These are phyloP conservation scores for Alternaria atra DNA, from an alignment of 2,329 filamentous ascomycete species.

Conservation along the genomic window DNA sequence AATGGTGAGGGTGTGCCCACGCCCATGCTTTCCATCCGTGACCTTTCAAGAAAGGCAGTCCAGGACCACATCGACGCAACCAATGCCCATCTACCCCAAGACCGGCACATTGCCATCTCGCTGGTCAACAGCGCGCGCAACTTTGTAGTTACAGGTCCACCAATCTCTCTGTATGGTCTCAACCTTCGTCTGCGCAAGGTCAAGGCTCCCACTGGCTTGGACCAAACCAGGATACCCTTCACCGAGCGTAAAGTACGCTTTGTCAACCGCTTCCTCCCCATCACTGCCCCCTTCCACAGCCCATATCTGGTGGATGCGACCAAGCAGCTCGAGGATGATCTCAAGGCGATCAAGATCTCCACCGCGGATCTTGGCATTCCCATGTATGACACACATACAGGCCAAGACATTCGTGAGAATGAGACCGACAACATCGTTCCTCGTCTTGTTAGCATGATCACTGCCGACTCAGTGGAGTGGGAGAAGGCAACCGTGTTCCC, in stretches of 20 bases:
- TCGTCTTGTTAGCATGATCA: slow-evolving; percentile 88
- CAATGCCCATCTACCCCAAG: slow-evolving; percentile 92
- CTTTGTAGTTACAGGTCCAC: slow-evolving; percentile 94
- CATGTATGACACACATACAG: slow-evolving; percentile 82
- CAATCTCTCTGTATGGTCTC: slow-evolving; percentile 93
- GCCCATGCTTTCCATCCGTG: slow-evolving; percentile 97
- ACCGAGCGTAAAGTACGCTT: slow-evolving; percentile 97
- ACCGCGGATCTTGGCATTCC: slow-evolving; percentile 79
- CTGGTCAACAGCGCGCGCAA: slow-evolving; percentile 97
- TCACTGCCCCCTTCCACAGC: slow-evolving; percentile 98
- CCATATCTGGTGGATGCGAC: slow-evolving; percentile 87
- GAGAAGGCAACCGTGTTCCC: slow-evolving; percentile 93
- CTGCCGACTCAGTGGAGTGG: slow-evolving; percentile 93
- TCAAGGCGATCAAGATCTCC: slow-evolving; percentile 82
- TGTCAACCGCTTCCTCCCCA: slow-evolving; percentile 94
- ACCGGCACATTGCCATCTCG: slow-evolving; percentile 93
- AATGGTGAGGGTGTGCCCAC: slow-evolving; percentile 95
- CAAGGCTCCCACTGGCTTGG: slow-evolving; percentile 95
- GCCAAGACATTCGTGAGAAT: slow-evolving; percentile 80
- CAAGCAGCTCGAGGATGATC: slow-evolving; percentile 82
- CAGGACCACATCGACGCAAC: slow-evolving; percentile 97
- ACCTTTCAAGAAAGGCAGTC: slow-evolving; percentile 85
- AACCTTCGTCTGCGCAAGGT: slow-evolving; percentile 95
- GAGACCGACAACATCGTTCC: slow-evolving; percentile 81
- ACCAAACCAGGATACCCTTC: slow-evolving; percentile 92